phyloP scores from a whole-genome alignment of 345 rosid species.

The Salix exigua region DNA sequence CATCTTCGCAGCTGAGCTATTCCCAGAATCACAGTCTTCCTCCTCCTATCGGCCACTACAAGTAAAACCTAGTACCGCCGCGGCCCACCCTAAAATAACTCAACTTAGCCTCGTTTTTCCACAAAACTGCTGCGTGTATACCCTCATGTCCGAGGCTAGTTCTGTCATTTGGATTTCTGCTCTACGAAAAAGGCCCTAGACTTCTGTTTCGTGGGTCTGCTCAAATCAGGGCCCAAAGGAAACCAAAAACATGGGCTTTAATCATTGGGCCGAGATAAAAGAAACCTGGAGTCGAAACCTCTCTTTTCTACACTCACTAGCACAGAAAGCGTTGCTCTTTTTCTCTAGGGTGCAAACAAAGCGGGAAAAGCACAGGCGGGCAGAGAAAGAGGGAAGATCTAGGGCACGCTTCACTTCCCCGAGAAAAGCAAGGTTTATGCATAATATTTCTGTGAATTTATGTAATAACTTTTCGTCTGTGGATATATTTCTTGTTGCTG shows the following conservation, averaged over 20 bases:
- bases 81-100: neutral
- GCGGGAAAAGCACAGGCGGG: slow-evolving; percentile 1
- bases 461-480: neutral
- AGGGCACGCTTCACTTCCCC: neutral
- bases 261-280: neutral
- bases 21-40: neutral
- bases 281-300: neutral
- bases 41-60: neutral
- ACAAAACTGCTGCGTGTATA: neutral
- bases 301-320: neutral
- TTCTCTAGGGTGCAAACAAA: neutral
- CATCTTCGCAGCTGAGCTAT: slow-evolving; percentile 13
- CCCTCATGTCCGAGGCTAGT: neutral
- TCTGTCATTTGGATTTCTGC: neutral
- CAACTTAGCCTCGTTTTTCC: neutral
- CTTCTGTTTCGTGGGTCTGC: neutral
- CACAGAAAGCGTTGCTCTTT: neutral
- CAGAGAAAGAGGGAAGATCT: neutral
- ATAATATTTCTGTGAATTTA: neutral
- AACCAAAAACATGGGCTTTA: neutral
- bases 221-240: neutral
- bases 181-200: neutral
- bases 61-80: neutral
- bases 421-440: neutral
- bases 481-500: neutral